Evolutionary conservation across 768 basidiomycete species (phyloP), one percentile per base, ranked within the genome.

Genomic region (Mycena venus): DNA sequence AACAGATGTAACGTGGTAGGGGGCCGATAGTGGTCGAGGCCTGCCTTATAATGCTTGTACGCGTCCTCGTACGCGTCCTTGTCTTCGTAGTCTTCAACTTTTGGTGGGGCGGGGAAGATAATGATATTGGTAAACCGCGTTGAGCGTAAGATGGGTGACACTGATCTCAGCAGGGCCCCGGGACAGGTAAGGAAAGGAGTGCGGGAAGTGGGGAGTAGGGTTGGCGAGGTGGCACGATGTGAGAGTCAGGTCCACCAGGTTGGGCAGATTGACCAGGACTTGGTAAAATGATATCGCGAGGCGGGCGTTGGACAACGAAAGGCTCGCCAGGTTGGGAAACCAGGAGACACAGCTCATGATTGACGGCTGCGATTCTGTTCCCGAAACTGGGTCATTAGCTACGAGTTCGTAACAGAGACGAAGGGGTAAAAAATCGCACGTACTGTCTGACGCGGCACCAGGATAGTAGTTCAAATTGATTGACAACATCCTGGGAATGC

Each of bases 221-320:
- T n/a, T 14, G 15, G 53, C 23, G 34, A 72, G 2, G 9, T 19
- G 8, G 34, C 63, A 72, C 23, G n/a, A 17, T 2, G 14, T 25
- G 23, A 72, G 36, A 17, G n/a, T 36, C n/a, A 72, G 31, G 38
- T 65, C 62, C 14, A 55, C 65, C 10, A 65, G 23, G n/a, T 40
- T 14, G 9, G 36, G 56, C n/a, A 64, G 27, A 23, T 31, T 31
- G 3, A 29, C 14, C 12, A 72, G 63, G 42, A 72, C 36, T 6
- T 59, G 14, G 55, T 72, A 72, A 29, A 72, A 65, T 4, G 34
- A 5, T 0, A 15, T 11, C 38, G 62, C 27, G 25, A 72, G 42
- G 21, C 6, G 1, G 1, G 23, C 55, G 40, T 59, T 25, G 63
- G 55, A 64, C 15, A 72, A 9, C 2, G 70, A 65, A 1, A 72